A percentile compares a stretch with the other conserved stretches of the same genome.
phyloP scores from a whole-genome alignment of 768 basidiomycete genomes.

The Tephrocybe sp. region DNA sequence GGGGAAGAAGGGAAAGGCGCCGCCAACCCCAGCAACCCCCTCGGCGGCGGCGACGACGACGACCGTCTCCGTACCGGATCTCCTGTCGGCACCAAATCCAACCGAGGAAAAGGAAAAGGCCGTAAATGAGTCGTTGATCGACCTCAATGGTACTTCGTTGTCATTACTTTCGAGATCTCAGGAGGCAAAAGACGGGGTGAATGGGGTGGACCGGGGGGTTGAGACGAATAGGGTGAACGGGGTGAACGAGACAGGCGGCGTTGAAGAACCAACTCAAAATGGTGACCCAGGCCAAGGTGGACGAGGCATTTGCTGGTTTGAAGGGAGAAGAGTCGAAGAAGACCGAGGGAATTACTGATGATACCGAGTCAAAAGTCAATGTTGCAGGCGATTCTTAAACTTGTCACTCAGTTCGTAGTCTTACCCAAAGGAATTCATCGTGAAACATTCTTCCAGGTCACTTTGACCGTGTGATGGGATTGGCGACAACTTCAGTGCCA shows the following conservation, averaged over 20 bases:
- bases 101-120: neutral
- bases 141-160: neutral
- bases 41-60: neutral
- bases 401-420: neutral
- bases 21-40: neutral
- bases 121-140: slow-evolving; percentile 3
- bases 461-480: no score
- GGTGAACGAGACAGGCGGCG: neutral
- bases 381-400: slow-evolving; percentile 6
- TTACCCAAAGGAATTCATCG: neutral
- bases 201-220: neutral
- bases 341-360: neutral
- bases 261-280: neutral
- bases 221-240: neutral
- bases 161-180: neutral
- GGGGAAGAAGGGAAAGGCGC: neutral
- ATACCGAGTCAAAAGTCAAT: neutral
- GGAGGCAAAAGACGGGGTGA: neutral
- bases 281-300: neutral
- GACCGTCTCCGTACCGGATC: neutral
- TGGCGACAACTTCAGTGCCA: no score
- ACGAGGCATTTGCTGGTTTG: neutral
- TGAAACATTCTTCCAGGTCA: no score
- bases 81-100: neutral
- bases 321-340: neutral